Evolutionary conservation across 192 early-diverging fungal species (phyloP).

Genomic region (Backusella tuberculispora): DNA sequence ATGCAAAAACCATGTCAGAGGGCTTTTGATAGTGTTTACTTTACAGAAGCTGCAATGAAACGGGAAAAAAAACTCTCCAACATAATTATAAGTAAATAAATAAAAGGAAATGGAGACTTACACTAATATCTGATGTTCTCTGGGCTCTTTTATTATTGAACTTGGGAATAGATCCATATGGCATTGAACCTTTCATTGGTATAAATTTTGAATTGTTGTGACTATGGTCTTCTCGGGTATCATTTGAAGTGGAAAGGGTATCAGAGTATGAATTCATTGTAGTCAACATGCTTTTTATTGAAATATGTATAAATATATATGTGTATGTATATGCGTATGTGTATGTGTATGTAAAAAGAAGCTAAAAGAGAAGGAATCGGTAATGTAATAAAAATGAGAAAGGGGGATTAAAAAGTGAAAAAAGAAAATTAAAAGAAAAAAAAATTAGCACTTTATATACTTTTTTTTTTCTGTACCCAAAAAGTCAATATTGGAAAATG

Average conservation of each 20-base stretch:
- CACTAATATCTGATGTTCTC: background rate
- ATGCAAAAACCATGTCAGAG: conserved; percentile 6
- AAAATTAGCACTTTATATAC: background rate
- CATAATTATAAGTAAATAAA: conserved; percentile 7
- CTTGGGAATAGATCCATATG: conserved; percentile 23
- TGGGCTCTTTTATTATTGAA: background rate
- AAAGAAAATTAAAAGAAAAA: background rate
- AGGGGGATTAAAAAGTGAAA: background rate
- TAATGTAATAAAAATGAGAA: background rate
- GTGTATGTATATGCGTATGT: too few relatives aligned
- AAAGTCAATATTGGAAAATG: conserved; percentile 12
- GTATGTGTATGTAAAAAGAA: background rate
- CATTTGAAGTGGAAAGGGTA: background rate
- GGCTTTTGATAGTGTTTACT: conserved; percentile 15
- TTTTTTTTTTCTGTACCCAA: conserved; percentile 2
- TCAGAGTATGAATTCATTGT: conserved; percentile 6
- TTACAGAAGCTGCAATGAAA: conserved; percentile 16
- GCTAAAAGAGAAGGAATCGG: background rate
- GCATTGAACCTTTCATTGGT: background rate
- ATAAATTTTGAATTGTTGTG: background rate
- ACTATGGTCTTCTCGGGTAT: background rate
- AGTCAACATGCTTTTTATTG: conserved; percentile 11
- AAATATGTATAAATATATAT: background rate
- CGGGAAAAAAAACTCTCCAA: conserved; percentile 5
- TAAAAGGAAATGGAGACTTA: background rate